Percentiles rank a stretch among this genome's conserved stretches.
Evolutionary conservation across 345 rosid genomes (phyloP).

Genomic region (Eucalyptus pauciflora): DNA sequence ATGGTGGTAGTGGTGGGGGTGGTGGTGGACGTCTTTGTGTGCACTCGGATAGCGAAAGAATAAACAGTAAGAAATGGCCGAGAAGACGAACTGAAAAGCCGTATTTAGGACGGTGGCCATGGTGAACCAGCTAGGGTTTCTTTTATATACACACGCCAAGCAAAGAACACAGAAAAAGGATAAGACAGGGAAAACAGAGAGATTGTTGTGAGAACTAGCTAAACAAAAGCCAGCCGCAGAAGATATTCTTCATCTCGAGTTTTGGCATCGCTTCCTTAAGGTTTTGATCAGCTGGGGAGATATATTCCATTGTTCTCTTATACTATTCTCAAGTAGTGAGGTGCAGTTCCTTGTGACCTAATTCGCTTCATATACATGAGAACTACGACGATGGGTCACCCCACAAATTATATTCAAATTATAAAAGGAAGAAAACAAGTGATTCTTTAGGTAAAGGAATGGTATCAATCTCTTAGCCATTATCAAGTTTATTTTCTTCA

Average conservation of each 20-base stretch:
- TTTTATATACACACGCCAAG: neutral
- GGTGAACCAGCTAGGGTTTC: neutral
- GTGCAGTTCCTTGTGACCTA: constrained; percentile 5
- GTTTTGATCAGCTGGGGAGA: constrained; percentile 12
- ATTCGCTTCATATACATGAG: neutral
- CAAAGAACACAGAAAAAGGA: neutral
- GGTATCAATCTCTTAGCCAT: neutral
- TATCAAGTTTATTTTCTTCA: neutral
- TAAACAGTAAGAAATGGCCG: constrained; percentile 44
- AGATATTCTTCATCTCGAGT: constrained; percentile 29
- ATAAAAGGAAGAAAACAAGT: neutral
- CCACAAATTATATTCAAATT: neutral
- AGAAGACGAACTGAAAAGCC: constrained; percentile 40
- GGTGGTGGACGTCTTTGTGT: neutral
- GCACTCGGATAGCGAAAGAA: constrained; percentile 40
- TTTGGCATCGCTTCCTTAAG: constrained; percentile 34
- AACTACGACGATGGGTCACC: neutral
- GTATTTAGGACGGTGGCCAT: constrained; percentile 30
- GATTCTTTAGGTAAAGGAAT: neutral
- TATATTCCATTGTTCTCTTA: constrained; percentile 27
- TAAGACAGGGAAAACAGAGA: neutral
- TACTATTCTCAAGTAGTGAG: neutral
- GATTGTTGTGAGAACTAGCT: neutral
- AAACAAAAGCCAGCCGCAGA: constrained; percentile 6
- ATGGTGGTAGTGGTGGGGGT: neutral